phyloP scores from a whole-genome alignment of 78 protist genomes.

The Cavenderia fasciculata region DNA sequence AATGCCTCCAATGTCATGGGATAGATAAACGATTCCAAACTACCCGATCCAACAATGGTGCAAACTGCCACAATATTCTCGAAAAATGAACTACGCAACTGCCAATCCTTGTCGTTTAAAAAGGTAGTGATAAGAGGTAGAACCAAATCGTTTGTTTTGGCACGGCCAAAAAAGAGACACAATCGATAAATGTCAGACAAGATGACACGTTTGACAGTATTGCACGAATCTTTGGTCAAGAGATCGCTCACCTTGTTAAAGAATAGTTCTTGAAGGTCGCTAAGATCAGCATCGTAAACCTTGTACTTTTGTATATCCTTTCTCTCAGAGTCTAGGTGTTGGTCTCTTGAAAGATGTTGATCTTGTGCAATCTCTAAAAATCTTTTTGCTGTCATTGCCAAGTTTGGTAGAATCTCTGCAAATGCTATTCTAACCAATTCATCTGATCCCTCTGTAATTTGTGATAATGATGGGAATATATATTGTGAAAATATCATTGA shows the following conservation, averaged over 20 bases:
- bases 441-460: constrained; percentile 38
- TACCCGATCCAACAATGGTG: constrained; percentile 73
- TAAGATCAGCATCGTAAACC: constrained; percentile 69
- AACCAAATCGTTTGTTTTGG: constrained; percentile 65
- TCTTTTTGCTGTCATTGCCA: constrained; percentile 73
- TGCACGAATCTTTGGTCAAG: constrained; percentile 78
- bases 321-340: constrained; percentile 50
- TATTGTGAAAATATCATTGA: constrained; percentile 71
- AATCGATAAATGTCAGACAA: constrained; percentile 67
- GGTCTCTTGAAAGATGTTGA: no score
- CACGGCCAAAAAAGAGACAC: constrained; percentile 79
- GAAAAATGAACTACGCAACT: constrained; percentile 78
- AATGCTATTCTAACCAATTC: constrained; percentile 77
- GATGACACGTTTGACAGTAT: constrained; percentile 46
- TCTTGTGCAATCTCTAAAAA: constrained; percentile 74
- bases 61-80: constrained; percentile 77
- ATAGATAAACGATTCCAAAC: constrained; percentile 74
- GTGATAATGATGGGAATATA: constrained; percentile 60
- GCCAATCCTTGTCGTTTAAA: constrained; percentile 80
- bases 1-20: constrained; percentile 64
- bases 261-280: constrained; percentile 74
- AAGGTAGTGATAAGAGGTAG: constrained; percentile 74
- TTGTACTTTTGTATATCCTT: constrained; percentile 37
- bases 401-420: constrained; percentile 62
- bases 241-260: constrained; percentile 55